Base-by-base conservation (phyloP, 2,329 filamentous ascomycete species). In the Botrytis medusae region DNA sequence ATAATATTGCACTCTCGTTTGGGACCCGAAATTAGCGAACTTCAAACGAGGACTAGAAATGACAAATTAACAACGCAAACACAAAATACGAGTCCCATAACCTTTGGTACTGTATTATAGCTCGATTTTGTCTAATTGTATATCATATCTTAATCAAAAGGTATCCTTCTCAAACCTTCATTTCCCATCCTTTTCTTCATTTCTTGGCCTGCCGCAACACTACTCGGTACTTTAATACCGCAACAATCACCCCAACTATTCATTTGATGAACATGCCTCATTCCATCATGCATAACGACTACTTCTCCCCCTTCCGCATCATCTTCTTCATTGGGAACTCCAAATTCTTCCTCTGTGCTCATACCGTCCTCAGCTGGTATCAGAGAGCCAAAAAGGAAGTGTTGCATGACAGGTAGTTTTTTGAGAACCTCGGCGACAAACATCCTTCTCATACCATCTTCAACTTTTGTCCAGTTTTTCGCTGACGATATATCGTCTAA, bases 361-460 rank as follows among this genome's bases (percentile, higher is more conserved):
- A 99, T 98, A 1, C 89, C 93, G 34, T 93, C 89, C 0, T 87
- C 89, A 0, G 95, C 94, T 0, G 93, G 91, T 2, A 99, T 87
- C 69, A 99, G 83, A 14, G 90, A 92, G 0, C 96, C 96, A 80
- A 99, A 99, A 72, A 99, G 81, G 79, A 99, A 99, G 82, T 99
- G 97, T 83, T 99, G 96, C 94, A 98, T 98, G 61, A 99, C 95
- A 0, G 96, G 96, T 72, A 99, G 82, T 83, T 99, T 99, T 46
- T 92, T 91, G 69, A 99, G 83, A 0, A 99, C 95, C 83, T 99
- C 96, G 59, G 91, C 93, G 69, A 95, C 87, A 80, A 98, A 98
- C 97, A 99, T 99, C 77, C 94, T 93, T 74, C 93, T 89, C 97
- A 99, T 98, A 10, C 96, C 96, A 40, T 87, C 92, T 82, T 98